Conservation (phyloP, 768 basidiomycete species). For the Suillus sp. region DNA sequence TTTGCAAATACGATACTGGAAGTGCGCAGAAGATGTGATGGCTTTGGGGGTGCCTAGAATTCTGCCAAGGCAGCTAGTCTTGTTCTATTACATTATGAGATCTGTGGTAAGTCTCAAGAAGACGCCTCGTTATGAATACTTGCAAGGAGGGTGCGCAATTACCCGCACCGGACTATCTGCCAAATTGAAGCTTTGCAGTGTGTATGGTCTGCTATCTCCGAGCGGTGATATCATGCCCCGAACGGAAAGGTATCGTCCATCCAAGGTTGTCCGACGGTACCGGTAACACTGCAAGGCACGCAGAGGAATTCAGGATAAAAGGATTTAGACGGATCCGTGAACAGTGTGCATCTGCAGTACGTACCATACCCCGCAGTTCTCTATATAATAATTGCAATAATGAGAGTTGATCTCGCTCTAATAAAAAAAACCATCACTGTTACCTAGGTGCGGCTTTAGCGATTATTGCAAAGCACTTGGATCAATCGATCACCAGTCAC, state of each 20-base stretch:
- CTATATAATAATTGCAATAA: background rate
- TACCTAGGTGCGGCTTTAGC: background rate
- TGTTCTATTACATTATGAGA: background rate
- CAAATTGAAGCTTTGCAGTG: background rate
- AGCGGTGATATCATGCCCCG: background rate
- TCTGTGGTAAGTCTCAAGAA: background rate
- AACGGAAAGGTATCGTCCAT: background rate
- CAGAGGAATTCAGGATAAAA: background rate
- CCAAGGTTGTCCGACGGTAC: background rate
- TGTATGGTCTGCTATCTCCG: background rate
- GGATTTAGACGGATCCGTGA: background rate
- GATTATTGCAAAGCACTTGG: background rate
- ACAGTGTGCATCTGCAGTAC: background rate
- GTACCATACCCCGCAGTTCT: background rate
- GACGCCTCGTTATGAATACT: background rate
- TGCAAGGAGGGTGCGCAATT: background rate
- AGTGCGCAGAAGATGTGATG: background rate
- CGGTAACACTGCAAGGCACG: background rate
- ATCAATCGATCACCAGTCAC: background rate
- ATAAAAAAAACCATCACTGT: background rate
- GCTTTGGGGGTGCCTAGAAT: background rate
- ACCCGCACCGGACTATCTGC: background rate
- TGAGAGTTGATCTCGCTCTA: background rate
- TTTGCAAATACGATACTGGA: background rate
- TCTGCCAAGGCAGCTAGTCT: background rate